Base-by-base conservation (phyloP, 208 protist genomes). In the Leishmania arabica region DNA sequence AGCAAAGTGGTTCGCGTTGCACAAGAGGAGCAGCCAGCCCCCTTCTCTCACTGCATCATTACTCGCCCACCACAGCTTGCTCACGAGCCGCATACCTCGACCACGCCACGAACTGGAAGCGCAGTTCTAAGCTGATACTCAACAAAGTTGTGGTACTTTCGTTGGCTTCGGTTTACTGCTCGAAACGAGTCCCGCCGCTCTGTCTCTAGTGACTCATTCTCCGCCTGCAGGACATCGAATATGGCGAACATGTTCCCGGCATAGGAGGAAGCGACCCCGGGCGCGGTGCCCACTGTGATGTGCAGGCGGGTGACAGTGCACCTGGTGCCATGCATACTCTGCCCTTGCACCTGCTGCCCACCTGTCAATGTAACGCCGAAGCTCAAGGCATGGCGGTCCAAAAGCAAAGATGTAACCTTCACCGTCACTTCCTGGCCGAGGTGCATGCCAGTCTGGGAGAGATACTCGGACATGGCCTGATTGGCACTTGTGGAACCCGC, bases 81-180 rank as follows among this genome's bases (percentile, higher is more conserved):
- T 79, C 58, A 53, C 0, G 37, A 40, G 75, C 31, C 3, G 54
- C 54, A 54, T 45, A 82, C 11, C 81, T 84, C 78, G 60, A 89
- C 77, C 24, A 78, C 79, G 27, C 84, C 87, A 31, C 31, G 34
- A 54, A 87, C 56, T 62, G 51, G 24, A 47, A 91, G 37, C 40
- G 62, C 75, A 3, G 54, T 70, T 37, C 13, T 53, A n/a, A 91
- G 73, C 40, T 51, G 53, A 49, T 69, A 79, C 37, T 89, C 85
- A 24, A 92, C 74, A 80, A 96, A 97, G 84, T 97, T 97, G 82
- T 92, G 88, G 79, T 91, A 97, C 79, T 97, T 97, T n/a, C 86
- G 60, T 19, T 89, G 83, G 84, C 95, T 97, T n/a, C 93, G 89
- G 54, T 84, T 90, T 15, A 91, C 91, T 31, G 42, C 27, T 34